Evolutionary conservation across 2,329 filamentous ascomycete species (phyloP).

Genomic region (Arthroderma sp.): DNA sequence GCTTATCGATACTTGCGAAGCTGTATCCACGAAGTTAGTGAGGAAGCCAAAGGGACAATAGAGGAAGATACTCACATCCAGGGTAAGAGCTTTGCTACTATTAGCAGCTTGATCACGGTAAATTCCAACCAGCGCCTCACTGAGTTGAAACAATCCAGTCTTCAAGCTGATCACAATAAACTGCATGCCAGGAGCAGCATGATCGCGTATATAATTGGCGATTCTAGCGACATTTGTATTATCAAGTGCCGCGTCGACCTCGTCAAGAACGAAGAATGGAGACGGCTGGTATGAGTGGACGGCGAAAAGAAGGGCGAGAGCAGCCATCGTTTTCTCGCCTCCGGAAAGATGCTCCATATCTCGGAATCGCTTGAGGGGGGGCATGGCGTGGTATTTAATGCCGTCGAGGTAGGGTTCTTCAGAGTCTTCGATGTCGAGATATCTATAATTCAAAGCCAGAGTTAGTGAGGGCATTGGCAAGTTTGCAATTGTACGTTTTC

Average conservation of each 20-base stretch:
- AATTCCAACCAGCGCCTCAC: constrained; percentile 87
- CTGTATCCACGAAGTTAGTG: constrained; percentile 4
- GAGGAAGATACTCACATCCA: constrained; percentile 63
- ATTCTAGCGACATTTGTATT: constrained; percentile 95
- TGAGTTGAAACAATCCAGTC: constrained; percentile 88
- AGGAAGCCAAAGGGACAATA: background rate
- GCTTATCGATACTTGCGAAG: constrained; percentile 13
- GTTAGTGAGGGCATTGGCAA: background rate
- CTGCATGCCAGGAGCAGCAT: constrained; percentile 93
- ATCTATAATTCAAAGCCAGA: constrained; percentile 28
- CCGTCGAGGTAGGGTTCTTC: constrained; percentile 91
- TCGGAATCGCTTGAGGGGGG: constrained; percentile 90
- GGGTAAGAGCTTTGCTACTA: constrained; percentile 75
- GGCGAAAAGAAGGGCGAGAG: constrained; percentile 87
- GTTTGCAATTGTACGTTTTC: constrained; percentile 5
- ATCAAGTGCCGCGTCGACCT: constrained; percentile 95
- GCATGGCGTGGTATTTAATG: constrained; percentile 98
- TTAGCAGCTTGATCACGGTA: constrained; percentile 92
- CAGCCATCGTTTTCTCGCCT: constrained; percentile 98
- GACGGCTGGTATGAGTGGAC: constrained; percentile 92
- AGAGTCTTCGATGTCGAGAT: constrained; percentile 90
- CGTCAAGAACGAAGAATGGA: constrained; percentile 95
- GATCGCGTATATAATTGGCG: constrained; percentile 88
- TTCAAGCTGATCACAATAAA: constrained; percentile 98
- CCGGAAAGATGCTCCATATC: constrained; percentile 98